phyloP scores from a whole-genome alignment of 306 rosid species.

The Benincasa hispida region DNA sequence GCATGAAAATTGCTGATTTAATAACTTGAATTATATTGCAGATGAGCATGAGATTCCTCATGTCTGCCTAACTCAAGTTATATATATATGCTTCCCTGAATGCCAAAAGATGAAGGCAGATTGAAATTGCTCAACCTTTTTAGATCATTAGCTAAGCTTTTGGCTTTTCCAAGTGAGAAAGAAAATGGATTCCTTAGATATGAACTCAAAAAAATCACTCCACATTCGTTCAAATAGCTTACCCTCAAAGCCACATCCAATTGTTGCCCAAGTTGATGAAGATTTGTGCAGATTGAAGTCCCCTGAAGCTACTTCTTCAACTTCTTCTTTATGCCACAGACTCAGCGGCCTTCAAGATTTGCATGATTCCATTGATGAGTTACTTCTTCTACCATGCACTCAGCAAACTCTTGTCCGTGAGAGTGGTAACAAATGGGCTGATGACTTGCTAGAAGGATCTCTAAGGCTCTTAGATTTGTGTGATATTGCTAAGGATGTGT shows the following conservation, averaged over 20 bases:
- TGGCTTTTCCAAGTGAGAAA: not conserved
- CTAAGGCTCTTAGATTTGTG: constrained; percentile 18
- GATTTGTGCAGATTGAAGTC: constrained; percentile 11
- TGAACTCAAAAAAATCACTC: not conserved
- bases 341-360: constrained; percentile 16
- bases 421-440: not conserved
- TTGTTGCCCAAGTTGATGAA: constrained; percentile 12
- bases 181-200: constrained; percentile 7
- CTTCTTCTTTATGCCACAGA: constrained; percentile 11
- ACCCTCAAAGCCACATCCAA: constrained; percentile 17
- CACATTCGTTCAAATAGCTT: constrained; percentile 17
- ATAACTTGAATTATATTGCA: not conserved
- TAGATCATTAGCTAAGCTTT: not conserved
- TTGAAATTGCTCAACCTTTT: not conserved
- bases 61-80: not conserved
- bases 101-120: not conserved
- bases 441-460: constrained; percentile 20
- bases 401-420: constrained; percentile 12
- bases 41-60: not conserved
- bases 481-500: constrained; percentile 13
- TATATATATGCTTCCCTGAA: not conserved
- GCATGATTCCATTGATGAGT: constrained; percentile 11
- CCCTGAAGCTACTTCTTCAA: not conserved
- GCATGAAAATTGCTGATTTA: constrained; percentile 2
- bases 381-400: constrained; percentile 16